These are phyloP conservation scores for Nicotiana sylvestris DNA, from an alignment of 257 asterid genomes.

Conservation along the genomic window DNA sequence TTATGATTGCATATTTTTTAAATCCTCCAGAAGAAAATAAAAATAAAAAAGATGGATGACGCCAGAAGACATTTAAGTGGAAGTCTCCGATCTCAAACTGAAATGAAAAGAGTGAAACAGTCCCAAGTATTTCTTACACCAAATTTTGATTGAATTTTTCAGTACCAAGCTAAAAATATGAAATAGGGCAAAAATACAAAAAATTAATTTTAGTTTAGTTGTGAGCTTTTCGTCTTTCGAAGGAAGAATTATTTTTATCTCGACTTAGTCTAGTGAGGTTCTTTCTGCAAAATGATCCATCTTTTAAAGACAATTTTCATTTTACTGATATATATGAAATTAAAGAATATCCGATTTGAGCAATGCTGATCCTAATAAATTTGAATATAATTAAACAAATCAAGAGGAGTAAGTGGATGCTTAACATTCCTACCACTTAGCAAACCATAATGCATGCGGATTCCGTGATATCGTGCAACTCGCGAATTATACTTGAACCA, in stretches of 20 bases:
- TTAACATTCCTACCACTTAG: constrained; percentile 1
- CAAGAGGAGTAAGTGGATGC: neutral
- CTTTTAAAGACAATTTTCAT: neutral
- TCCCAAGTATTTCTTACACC: neutral
- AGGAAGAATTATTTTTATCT: too few species aligned
- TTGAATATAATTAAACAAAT: neutral
- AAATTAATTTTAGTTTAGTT: neutral
- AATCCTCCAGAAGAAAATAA: neutral
- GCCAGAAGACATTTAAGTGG: neutral
- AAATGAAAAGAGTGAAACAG: neutral
- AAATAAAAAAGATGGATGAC: neutral
- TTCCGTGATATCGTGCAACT: neutral
- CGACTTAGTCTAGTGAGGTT: neutral
- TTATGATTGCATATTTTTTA: neutral
- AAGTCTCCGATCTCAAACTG: neutral
- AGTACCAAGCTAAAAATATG: neutral
- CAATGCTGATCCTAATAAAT: neutral
- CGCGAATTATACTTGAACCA: neutral
- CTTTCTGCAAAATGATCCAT: neutral
- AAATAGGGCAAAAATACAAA: neutral
- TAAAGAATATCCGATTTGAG: neutral
- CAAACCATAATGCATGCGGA: neutral
- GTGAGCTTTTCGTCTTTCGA: neutral
- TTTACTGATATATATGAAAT: neutral
- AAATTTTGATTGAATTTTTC: neutral